Percentiles rank a stretch among this genome's conserved stretches.
phyloP scores from a whole-genome alignment of 305 asterid species.

The Striga hermonthica region DNA sequence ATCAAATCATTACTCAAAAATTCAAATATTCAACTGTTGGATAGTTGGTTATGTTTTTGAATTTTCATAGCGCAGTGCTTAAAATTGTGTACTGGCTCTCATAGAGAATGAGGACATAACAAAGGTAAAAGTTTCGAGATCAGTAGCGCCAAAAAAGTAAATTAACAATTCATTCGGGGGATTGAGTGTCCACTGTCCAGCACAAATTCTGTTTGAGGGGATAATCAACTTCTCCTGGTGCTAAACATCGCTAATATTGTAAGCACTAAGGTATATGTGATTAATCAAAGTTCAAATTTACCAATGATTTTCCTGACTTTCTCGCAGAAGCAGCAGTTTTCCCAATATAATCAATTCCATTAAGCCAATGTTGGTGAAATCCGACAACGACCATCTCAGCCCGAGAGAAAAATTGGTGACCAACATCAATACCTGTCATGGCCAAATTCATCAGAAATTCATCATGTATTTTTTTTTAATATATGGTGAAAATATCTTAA shows the following conservation, averaged over 20 bases:
- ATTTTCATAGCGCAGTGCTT: too few species aligned
- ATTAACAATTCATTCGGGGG: too few species aligned
- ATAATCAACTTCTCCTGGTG: neutral
- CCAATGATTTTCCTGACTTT: constrained; percentile 35
- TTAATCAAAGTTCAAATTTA: constrained; percentile 26
- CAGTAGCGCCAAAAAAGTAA: too few species aligned
- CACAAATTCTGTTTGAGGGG: too few species aligned
- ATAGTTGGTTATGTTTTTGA: too few species aligned
- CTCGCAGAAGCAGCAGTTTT: constrained; percentile 3
- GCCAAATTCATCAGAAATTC: constrained; percentile 22
- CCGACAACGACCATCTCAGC: constrained; percentile 93
- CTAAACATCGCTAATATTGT: neutral
- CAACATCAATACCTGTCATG: constrained; percentile 82
- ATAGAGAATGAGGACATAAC: too few species aligned
- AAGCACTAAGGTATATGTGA: constrained; percentile 18
- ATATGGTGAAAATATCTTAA: too few species aligned
- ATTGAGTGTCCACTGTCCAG: too few species aligned
- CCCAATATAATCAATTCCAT: constrained; percentile 82
- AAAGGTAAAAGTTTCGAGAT: too few species aligned
- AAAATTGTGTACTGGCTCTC: too few species aligned
- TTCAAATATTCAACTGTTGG: too few species aligned
- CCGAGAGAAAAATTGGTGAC: constrained; percentile 84
- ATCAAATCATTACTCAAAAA: too few species aligned
- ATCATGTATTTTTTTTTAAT: neutral
- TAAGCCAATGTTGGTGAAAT: constrained; percentile 78